Conservation (phyloP, 2,329 filamentous ascomycete species). For the Epichloe baconii region DNA sequence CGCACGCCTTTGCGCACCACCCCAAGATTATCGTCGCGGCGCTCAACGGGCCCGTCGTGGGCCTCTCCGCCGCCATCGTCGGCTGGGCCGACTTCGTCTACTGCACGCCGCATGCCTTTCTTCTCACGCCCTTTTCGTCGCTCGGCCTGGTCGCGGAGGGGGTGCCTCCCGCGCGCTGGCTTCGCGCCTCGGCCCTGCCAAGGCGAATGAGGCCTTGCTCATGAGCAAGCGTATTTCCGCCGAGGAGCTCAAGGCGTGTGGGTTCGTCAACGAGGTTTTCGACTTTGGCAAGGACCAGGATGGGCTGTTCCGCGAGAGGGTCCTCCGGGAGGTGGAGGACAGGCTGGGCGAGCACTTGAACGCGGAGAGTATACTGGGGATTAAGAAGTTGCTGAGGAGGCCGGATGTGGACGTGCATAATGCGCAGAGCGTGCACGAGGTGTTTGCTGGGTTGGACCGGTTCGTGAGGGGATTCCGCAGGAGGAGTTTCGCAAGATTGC, state of each 20-base stretch:
- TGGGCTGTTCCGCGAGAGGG: conserved; percentile 54
- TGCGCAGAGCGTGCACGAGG: conserved; percentile 66
- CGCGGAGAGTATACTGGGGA: conserved; percentile 63
- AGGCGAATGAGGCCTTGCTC: conserved; percentile 85
- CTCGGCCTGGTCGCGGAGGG: conserved; percentile 81
- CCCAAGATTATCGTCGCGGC: conserved; percentile 86
- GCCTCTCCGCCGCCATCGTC: conserved; percentile 72
- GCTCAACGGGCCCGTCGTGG: conserved; percentile 83
- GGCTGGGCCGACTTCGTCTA: conserved; percentile 90
- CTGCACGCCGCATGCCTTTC: conserved; percentile 63
- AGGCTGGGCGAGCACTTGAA: conserved; percentile 68
- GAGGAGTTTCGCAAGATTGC: conserved; percentile 79
- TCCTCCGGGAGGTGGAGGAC: conserved; percentile 71
- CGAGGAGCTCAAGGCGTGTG: conserved; percentile 59
- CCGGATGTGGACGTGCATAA: conserved; percentile 64
- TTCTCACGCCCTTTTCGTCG: conserved; percentile 84
- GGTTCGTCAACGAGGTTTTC: conserved; percentile 82
- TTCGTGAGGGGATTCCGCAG: conserved; percentile 76
- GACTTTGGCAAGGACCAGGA: conserved; percentile 45
- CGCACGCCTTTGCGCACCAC: conserved; percentile 82
- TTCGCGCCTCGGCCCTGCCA: conserved; percentile 61
- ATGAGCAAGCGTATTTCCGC: conserved; percentile 69
- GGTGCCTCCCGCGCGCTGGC: conserved; percentile 69
- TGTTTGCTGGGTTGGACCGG: conserved; percentile 70
- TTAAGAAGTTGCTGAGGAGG: conserved; percentile 70